A percentile compares a stretch with the other conserved stretches of the same genome.
These are phyloP conservation scores for Waitea zeae DNA, from an alignment of 1,284 basidiomycete species.

Conservation along the genomic window DNA sequence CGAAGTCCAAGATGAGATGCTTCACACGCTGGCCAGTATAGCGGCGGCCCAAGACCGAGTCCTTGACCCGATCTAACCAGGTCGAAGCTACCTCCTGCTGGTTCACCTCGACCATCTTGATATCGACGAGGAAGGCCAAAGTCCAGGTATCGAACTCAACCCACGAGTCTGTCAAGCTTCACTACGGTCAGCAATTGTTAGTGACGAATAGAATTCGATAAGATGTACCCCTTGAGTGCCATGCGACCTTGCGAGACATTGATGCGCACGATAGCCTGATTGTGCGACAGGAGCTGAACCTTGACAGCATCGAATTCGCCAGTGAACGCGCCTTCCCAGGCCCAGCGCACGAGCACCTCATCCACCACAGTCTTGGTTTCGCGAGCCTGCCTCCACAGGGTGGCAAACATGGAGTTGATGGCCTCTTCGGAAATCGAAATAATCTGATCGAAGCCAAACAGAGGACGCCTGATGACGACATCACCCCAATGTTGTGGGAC, in stretches of 20 bases:
- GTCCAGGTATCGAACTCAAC: conserved; percentile 12
- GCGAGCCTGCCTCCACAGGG: conserved; percentile 8
- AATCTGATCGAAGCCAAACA: conserved; percentile 14
- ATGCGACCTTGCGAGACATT: conserved; percentile 9
- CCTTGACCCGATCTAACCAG: conserved; percentile 8
- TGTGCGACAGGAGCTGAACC: conserved; percentile 11
- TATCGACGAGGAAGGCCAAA: conserved; percentile 16
- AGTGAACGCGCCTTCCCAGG: conserved; percentile 11
- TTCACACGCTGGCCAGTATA: conserved; percentile 9
- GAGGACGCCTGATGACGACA: background rate
- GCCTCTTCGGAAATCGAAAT: conserved; percentile 14
- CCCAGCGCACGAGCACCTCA: conserved; percentile 10
- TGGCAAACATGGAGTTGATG: conserved; percentile 13
- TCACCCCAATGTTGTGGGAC: too few species aligned
- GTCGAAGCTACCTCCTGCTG: conserved; percentile 6
- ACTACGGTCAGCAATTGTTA: too few species aligned
- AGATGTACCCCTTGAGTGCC: background rate
- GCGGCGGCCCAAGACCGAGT: conserved; percentile 8
- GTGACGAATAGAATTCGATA: too few species aligned
- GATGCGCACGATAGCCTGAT: conserved; percentile 13
- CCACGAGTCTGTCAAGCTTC: too few species aligned
- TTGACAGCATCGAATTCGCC: conserved; percentile 12
- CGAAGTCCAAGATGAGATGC: conserved; percentile 15
- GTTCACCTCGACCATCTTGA: conserved; percentile 12
- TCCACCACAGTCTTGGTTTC: conserved; percentile 2